A percentile compares a stretch with the other conserved stretches of the same genome.
Evolutionary conservation across 805 yeast species (phyloP).

Genomic region (Danielia oregonensis): DNA sequence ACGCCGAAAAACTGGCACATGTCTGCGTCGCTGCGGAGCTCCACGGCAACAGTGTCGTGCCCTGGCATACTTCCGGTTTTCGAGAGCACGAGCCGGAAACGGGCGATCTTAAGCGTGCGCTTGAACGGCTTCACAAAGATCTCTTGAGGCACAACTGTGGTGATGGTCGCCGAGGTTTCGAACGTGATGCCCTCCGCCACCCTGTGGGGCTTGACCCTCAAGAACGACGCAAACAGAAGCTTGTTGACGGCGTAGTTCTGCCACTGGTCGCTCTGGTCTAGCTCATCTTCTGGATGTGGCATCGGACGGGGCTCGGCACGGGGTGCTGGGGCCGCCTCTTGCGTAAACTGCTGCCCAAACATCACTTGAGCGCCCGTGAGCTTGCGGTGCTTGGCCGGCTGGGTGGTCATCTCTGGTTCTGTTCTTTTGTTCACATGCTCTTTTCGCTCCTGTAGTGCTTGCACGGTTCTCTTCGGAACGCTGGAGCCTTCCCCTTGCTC

Average conservation of each 20-base stretch:
- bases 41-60: conserved; percentile 1
- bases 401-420: neutral
- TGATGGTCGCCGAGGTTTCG: conserved; percentile 2
- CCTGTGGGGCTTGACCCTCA: neutral
- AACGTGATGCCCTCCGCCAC: conserved; percentile 3
- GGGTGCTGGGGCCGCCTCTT: neutral
- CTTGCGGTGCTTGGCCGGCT: neutral
- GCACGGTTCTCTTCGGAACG: neutral
- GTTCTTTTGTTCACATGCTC: neutral
- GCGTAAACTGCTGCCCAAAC: conserved; percentile 4
- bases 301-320: neutral
- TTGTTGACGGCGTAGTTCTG: neutral
- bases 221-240: neutral
- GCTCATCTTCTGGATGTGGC: no score
- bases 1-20: conserved; percentile 12
- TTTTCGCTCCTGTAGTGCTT: neutral
- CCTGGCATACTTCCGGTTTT: no score
- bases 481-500: neutral
- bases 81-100: conserved; percentile 6
- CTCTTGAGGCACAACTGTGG: conserved; percentile 5
- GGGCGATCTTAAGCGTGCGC: conserved; percentile 13
- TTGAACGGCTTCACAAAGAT: conserved; percentile 13
- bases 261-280: neutral
- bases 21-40: conserved; percentile 9
- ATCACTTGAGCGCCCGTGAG: conserved; percentile 1